phyloP scores from a whole-genome alignment of 1,139 yeast species.

The Pichia sp. region DNA sequence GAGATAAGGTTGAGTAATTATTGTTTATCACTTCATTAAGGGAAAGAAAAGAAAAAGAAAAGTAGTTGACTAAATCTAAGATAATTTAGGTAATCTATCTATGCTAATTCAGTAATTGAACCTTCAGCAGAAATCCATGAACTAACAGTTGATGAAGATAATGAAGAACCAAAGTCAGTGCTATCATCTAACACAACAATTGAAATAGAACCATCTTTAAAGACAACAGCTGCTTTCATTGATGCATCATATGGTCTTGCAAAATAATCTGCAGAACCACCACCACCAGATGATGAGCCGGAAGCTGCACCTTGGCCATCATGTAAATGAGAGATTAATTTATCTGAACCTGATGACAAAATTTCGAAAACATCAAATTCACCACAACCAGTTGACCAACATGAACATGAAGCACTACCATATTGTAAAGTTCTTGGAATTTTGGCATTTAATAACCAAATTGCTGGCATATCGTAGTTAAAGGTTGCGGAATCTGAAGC shows the following conservation, averaged over 20 bases:
- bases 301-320: conserved; percentile 70
- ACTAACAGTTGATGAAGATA: conserved; percentile 47
- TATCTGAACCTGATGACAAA: conserved; percentile 61
- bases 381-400: conserved; percentile 97
- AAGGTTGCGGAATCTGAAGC: conserved; percentile 43
- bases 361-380: conserved; percentile 91
- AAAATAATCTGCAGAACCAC: conserved; percentile 85
- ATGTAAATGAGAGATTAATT: conserved; percentile 78
- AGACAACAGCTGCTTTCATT: conserved; percentile 86
- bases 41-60: background rate
- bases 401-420: conserved; percentile 71
- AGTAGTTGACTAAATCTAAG: too few relatives aligned
- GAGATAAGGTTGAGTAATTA: background rate
- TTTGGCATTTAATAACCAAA: conserved; percentile 91
- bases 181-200: conserved; percentile 53
- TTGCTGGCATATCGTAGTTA: conserved; percentile 86
- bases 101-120: conserved; percentile 34
- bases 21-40: background rate
- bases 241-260: conserved; percentile 71
- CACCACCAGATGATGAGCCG: conserved; percentile 51
- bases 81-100: too few relatives aligned
- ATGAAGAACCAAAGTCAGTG: conserved; percentile 47
- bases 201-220: conserved; percentile 50
- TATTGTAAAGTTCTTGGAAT: conserved; percentile 93
- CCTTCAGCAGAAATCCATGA: conserved; percentile 50